A percentile compares a stretch with the other conserved stretches of the same genome.
These are phyloP conservation scores for Casaregolazyma suthepensis DNA, from an alignment of 1,139 yeast species.

Conservation along the genomic window DNA sequence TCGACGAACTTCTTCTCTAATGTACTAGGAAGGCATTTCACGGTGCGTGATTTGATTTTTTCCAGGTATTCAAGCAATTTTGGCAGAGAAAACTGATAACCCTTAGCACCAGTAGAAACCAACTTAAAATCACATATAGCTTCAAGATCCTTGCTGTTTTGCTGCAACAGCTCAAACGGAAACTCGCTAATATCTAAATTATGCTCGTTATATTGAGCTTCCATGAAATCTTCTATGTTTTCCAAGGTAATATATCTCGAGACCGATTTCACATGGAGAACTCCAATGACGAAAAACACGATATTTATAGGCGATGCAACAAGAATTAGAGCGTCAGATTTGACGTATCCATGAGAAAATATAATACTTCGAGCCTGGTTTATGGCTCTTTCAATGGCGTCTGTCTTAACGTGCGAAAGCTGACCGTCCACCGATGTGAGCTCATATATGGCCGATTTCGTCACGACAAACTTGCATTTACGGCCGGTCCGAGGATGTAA, in stretches of 20 bases:
- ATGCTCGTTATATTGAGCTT: conserved; percentile 3
- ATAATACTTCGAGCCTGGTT: conserved; percentile 23
- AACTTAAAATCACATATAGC: conserved; percentile 14
- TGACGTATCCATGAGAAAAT: conserved; percentile 14
- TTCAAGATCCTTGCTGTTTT: conserved; percentile 8
- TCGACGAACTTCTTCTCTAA: conserved; percentile 12
- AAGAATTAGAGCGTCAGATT: conserved; percentile 24
- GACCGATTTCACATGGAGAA: conserved; percentile 18
- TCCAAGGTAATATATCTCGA: conserved; percentile 27
- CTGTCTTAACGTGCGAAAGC: conserved; percentile 12
- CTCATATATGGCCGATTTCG: conserved; percentile 20
- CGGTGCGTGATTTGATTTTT: conserved; percentile 15
- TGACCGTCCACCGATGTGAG: conserved; percentile 22
- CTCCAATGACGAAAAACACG: conserved; percentile 27
- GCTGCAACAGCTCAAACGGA: background rate
- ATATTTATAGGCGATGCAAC: conserved; percentile 31
- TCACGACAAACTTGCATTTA: conserved; percentile 20
- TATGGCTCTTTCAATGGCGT: conserved; percentile 12
- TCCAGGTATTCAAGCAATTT: conserved; percentile 20
- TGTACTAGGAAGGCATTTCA: conserved; percentile 16
- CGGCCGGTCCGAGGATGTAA: conserved; percentile 27
- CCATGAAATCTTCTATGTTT: conserved; percentile 27
- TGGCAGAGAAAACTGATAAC: conserved; percentile 19
- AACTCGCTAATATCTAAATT: conserved; percentile 15
- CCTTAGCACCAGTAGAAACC: conserved; percentile 14